Percentiles rank a stretch among this genome's conserved stretches.
Conservation (phyloP, 306 rosid species). For the Begonia peltatifolia region DNA sequence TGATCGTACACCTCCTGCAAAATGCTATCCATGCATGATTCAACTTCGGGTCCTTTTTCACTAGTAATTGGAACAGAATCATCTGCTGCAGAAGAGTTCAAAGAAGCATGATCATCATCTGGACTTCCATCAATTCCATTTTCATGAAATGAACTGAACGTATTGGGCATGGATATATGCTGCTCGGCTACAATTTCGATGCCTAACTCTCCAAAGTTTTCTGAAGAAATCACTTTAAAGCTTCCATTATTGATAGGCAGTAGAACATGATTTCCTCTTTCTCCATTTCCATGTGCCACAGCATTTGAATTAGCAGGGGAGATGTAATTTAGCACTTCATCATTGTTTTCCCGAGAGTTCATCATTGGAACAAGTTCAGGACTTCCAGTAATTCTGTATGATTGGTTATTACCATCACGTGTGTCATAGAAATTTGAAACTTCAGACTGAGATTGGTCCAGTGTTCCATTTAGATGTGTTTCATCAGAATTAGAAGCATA, state of each 20-base stretch:
- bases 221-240: constrained; percentile 14
- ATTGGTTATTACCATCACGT: constrained; percentile 8
- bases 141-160: constrained; percentile 4
- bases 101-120: constrained; percentile 1
- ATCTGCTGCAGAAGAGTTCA: constrained; percentile 4
- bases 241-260: neutral
- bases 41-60: constrained; percentile 6
- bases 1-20: constrained; percentile 12
- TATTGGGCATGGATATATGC: constrained; percentile 1
- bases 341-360: constrained; percentile 14
- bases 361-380: constrained; percentile 9
- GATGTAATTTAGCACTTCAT: constrained; percentile 4
- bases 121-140: constrained; percentile 5
- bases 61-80: constrained; percentile 1
- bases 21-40: constrained; percentile 11
- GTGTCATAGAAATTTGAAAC: constrained; percentile 4
- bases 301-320: constrained; percentile 16
- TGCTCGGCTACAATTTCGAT: constrained; percentile 10
- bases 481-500: constrained; percentile 6
- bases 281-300: constrained; percentile 13
- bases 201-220: constrained; percentile 9
- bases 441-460: constrained; percentile 8
- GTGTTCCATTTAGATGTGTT: constrained; percentile 10
- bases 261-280: neutral
- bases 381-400: constrained; percentile 10